Evolutionary conservation across 306 rosid genomes (phyloP), one percentile per base, ranked within the genome.

Genomic region (Cicer pinnatifidum): DNA sequence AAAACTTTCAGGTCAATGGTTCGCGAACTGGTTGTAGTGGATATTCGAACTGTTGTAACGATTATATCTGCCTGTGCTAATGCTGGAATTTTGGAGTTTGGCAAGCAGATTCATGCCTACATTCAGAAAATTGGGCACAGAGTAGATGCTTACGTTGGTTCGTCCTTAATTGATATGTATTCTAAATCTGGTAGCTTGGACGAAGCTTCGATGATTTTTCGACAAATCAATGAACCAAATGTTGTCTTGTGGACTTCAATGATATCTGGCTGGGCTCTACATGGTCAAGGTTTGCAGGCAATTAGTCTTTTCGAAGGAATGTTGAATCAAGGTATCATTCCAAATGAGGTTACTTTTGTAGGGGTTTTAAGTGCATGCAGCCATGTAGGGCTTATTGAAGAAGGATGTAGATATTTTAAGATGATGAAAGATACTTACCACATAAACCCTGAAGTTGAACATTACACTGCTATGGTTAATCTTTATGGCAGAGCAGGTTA

Each of bases 401-500:
- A 91, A 78, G 98, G 97, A 38, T 59, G 41, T 43, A 81, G 70
- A 69, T 86, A 82, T 84, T 94, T 89, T 82, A 85, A 67, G 76
- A 68, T 89, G 92, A 91, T 94, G 98, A 84, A 85, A 82, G 85
- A 87, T 82, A 80, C 57, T 66, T 89, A 83, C 57, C 63, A 66
- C 82, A 88, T 91, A 44, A 75, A 81, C 51, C 96, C 94, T 0
- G 88, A 79, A 80, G 78, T 85, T 52, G 96, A 94, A 75, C 92
- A 91, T 79, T 88, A 58, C 73, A 87, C 96, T 57, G 89, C 88
- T 83, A 94, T 94, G 96, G 94, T 86, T 63, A 96, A 94, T 89
- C 91, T 94, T 75, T 94, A 82, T 59, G 97, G 98, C 44, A 87
- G 96, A 78, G 94, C 97, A 3, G 97, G 98, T 77, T 71, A 12